Percentiles rank a stretch among this genome's conserved stretches.
Evolutionary conservation across 306 rosid species (phyloP).

Genomic region (Vigna trinervia): DNA sequence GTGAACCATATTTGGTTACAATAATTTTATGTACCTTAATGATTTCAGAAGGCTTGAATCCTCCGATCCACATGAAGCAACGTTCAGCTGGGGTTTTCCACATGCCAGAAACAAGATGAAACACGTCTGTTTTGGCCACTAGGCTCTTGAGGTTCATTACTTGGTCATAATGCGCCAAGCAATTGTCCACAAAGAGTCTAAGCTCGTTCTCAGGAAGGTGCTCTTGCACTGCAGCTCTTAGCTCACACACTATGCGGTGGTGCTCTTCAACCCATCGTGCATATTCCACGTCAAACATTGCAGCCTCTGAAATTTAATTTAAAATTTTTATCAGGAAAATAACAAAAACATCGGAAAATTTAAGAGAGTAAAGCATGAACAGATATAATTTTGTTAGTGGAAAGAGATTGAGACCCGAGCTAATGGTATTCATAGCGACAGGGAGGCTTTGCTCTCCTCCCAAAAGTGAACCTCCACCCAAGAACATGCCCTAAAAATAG

Average conservation of each 20-base stretch:
- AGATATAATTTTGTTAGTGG: neutral
- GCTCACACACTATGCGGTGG: slow-evolving; percentile 77
- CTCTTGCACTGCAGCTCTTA: slow-evolving; percentile 89
- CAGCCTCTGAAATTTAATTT: slow-evolving; percentile 59
- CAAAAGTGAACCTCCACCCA: slow-evolving; percentile 69
- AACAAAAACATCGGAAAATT: neutral
- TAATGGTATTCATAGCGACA: slow-evolving; percentile 61
- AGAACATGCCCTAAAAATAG: slow-evolving; percentile 67
- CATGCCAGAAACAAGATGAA: slow-evolving; percentile 86
- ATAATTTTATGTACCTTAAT: slow-evolving; percentile 68
- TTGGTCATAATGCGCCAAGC: slow-evolving; percentile 78
- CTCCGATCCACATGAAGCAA: slow-evolving; percentile 98
- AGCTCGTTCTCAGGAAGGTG: slow-evolving; percentile 83
- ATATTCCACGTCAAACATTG: slow-evolving; percentile 84
- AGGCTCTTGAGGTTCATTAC: slow-evolving; percentile 69
- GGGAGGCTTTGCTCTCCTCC: slow-evolving; percentile 86
- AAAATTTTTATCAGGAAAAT: neutral
- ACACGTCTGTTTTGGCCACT: slow-evolving; percentile 77
- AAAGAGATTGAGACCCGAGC: slow-evolving; percentile 58
- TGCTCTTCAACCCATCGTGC: slow-evolving; percentile 89
- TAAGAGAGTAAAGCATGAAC: neutral
- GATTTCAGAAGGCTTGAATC: slow-evolving; percentile 87
- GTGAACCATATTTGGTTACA: neutral
- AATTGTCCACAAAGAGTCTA: slow-evolving; percentile 72
- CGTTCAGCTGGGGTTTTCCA: slow-evolving; percentile 98